Base-by-base conservation (phyloP, 2,329 filamentous ascomycete species). In the Gyromitra esculenta region DNA sequence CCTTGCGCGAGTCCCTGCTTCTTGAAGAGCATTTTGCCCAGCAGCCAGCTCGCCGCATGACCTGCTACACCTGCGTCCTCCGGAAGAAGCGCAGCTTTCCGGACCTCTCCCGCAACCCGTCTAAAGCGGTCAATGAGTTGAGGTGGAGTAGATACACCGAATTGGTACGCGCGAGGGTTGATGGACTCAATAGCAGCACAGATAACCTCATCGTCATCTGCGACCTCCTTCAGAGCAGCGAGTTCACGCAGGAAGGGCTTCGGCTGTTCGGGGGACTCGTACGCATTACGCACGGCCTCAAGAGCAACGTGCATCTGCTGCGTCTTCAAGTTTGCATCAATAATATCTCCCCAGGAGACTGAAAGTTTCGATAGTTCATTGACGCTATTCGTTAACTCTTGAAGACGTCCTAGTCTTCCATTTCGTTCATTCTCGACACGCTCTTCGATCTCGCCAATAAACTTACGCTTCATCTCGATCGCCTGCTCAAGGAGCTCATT, bases 281-380 rank as follows among this genome's bases (percentile, higher is more conserved):
- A 88, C 65, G 91, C 93, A 74, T 92, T 90, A 80, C 93, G 91
- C 66, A 98, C 94, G 50, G 95, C 93, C 83, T 99, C 96, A 39
- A 98, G 92, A 21, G 96, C 96, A 45, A 99, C 93, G 82, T 97
- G 93, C 37, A 99, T 90, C 85, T 98, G 94, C 84, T 99, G 96
- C 0, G 96, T 97, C 84, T 92, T 91, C 78, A 98, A 89, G 85
- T 96, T 98, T 76, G 89, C 87, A 83, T 98, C 94, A 25, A 99
- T 90, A 48, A 98, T 93, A 52, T 90, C 89, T 84, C 95, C 96
- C 94, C 94, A 98, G 79, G 93, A 91, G 0, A 89, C 89, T 0
- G 94, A 96, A 70, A 99, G 89, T 84, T 91, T 90, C 85, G 97
- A 94, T 11, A 99, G 89, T 81, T 96, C 92, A 50, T 87, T 87